Evolutionary conservation across 2,329 filamentous ascomycete genomes (phyloP), one percentile per base, ranked within the genome.

Genomic region (Remersonia thermophila): DNA sequence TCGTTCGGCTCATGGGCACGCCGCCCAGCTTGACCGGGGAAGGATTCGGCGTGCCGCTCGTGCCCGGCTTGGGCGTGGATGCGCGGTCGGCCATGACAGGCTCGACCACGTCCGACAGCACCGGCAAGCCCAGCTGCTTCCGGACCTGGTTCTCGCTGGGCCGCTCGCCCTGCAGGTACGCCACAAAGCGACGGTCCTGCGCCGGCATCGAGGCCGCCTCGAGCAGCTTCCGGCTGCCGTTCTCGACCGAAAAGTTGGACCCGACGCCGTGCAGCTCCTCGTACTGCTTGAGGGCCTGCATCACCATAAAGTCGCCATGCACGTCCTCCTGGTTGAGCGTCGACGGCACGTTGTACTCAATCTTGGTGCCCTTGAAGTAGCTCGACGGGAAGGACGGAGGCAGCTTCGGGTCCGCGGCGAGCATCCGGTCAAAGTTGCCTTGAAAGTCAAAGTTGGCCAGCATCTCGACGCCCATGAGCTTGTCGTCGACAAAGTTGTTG

Each of bases 401-500:
- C 52, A 77, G 65, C 56, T 71, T 74, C 34, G 72, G 69, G 49
- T 75, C 71, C 23, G 67, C 63, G 3, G 61, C 61, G 30, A 68
- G 60, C 45, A 75, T 61, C 40, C 71, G 63, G 43, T 74, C 69
- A 30, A 79, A 61, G 48, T 74, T 77, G 32, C 65, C 61, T 1
- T 71, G 69, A 18, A 73, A 59, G 48, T 74, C 70, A 43, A 77
- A 70, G 46, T 71, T 76, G 40, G 66, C 61, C 30, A 79, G 61
- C 15, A 67, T 71, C 50, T 79, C 74, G 18, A 78, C 62, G 11
- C 74, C 75, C 10, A 74, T 59, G 27, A 73, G 58, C 48, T 67
- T 71, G 50, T 73, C 69, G 43, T 77, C 72, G 26, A 67, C 50
- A 42, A 72, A 71, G 48, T 73, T 74, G 36, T 68, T 64, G 41